A percentile compares a stretch with the other conserved stretches of the same genome.
These are phyloP conservation scores for Carex arenaria DNA, from an alignment of 202 grass and related monocot species.

Conservation along the genomic window DNA sequence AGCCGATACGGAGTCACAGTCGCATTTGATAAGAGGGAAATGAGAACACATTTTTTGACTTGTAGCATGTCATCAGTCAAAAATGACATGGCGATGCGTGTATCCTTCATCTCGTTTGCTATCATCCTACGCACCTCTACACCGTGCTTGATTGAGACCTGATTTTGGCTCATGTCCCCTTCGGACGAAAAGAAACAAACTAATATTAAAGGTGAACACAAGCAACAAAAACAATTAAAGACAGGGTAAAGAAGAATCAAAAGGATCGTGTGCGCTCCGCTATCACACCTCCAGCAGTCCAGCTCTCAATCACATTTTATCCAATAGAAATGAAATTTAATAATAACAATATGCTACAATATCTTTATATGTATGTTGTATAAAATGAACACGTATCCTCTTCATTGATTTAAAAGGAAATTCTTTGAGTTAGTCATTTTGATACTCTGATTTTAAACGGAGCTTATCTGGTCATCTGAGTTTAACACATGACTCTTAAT, in stretches of 20 bases:
- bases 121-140: constrained; percentile 15
- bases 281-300: too few relatives aligned
- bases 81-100: not conserved
- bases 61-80: not conserved
- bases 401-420: too few relatives aligned
- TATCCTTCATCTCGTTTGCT: not conserved
- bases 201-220: too few relatives aligned
- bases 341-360: too few relatives aligned
- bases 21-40: not conserved
- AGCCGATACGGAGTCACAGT: not conserved
- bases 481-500: too few relatives aligned
- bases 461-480: too few relatives aligned
- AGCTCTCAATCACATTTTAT: too few relatives aligned
- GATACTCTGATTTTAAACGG: too few relatives aligned
- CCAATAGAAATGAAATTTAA: too few relatives aligned
- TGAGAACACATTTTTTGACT: not conserved
- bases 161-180: not conserved
- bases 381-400: too few relatives aligned
- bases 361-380: too few relatives aligned
- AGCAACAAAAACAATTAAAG: not conserved
- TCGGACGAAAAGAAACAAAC: not conserved
- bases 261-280: not conserved
- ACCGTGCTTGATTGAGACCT: not conserved
- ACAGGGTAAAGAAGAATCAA: not conserved
- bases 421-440: too few relatives aligned